Percentiles rank a stretch among this genome's conserved stretches.
Evolutionary conservation across 768 basidiomycete species (phyloP).

Genomic region (Lentinula edodes): DNA sequence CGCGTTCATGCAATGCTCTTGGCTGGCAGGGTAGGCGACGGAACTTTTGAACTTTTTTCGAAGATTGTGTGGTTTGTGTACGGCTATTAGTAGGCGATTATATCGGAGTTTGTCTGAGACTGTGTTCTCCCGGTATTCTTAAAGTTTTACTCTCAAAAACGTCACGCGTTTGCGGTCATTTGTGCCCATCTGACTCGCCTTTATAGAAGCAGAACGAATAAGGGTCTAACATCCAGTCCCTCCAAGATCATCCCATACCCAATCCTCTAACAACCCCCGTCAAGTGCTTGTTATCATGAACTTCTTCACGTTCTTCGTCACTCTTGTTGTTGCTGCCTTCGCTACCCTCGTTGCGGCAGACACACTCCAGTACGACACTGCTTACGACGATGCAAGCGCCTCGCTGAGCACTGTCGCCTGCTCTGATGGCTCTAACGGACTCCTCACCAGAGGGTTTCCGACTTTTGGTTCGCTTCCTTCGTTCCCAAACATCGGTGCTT

Average conservation of each 20-base stretch:
- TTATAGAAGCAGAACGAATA: neutral
- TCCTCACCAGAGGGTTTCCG: conserved; percentile 33
- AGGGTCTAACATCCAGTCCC: neutral
- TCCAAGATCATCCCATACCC: neutral
- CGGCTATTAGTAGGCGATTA: neutral
- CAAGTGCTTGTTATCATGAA: conserved; percentile 11
- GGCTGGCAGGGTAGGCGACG: neutral
- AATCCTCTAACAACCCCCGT: neutral
- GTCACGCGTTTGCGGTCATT: neutral
- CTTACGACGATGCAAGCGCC: conserved; percentile 38
- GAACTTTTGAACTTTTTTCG: neutral
- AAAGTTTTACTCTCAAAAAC: neutral
- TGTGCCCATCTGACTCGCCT: neutral
- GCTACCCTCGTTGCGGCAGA: conserved; percentile 20
- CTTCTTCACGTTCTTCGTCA: conserved; percentile 14
- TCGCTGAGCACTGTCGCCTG: conserved; percentile 40
- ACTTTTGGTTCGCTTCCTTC: conserved; percentile 47
- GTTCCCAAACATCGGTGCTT: conserved; percentile 56
- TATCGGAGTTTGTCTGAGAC: neutral
- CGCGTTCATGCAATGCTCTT: neutral
- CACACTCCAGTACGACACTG: conserved; percentile 36
- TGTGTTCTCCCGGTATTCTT: no score
- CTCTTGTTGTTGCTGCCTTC: conserved; percentile 17
- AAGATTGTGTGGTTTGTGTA: neutral
- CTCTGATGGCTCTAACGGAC: conserved; percentile 35